Evolutionary conservation across 2,329 filamentous ascomycete genomes (phyloP), one percentile per base, ranked within the genome.

Genomic region (Arthrobotrys entomopaga): DNA sequence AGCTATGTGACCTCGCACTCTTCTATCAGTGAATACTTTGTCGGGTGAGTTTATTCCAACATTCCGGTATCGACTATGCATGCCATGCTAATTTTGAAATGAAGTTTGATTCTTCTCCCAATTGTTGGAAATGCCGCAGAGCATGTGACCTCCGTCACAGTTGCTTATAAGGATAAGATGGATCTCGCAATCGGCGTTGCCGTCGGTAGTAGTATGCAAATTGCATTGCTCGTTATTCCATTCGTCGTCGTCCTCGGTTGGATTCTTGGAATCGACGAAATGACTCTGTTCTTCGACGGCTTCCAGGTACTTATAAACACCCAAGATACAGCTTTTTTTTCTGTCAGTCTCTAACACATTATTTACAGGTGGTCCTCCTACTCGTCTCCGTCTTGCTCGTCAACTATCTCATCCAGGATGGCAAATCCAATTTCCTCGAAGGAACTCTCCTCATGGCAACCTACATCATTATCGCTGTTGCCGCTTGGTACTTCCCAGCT

Each of bases 341-440:
- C 77, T 83, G 86, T 65, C 82, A 81, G 64, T 22, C 65, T 6
- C 61, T 77, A 91, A 91, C 88, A 34, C 86, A 96, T 6, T 88
- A 88, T 0, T 97, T 97, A 84, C 91, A 97, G 82, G 89, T 97
- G 6, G 90, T 93, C 20, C 89, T 91, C 46, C 83, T 96, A 46
- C 96, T 96, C 78, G 91, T 95, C 11, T 89, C 91, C 1, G 91
- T 92, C 0, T 87, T 96, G 48, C 85, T 96, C 38, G 91, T 93
- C 69, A 96, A 96, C 80, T 96, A 96, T 80, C 82, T 96, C 49
- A 92, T 96, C 56, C 85, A 89, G 19, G 92, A 96, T 78, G 92
- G 92, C 29, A 88, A 92, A 80, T 93, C 89, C 76, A 92, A 94
- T 78, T 95, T 91, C 83, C 85, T 94, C 0, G 91, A 95, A 81